These are phyloP conservation scores for Pseudoperonospora humuli DNA, from an alignment of 352 stramenopile species.

Conservation along the genomic window DNA sequence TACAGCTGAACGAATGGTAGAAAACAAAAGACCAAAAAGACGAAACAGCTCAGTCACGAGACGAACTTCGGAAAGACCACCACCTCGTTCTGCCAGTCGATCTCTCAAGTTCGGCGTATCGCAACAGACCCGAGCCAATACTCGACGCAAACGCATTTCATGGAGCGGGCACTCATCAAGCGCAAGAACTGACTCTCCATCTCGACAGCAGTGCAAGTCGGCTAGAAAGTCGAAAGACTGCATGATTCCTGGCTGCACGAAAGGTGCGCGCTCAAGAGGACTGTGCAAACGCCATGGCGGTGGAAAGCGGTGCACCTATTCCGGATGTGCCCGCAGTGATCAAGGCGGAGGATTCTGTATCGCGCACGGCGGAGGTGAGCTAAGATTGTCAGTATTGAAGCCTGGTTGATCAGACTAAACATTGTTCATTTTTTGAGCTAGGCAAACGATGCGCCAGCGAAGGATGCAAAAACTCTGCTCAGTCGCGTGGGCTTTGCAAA, in stretches of 20 bases:
- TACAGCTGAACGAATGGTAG: slow-evolving; percentile 1
- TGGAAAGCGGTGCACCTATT: slow-evolving; percentile 62
- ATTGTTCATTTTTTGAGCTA: slow-evolving; percentile 6
- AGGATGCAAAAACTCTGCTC: slow-evolving; percentile 73
- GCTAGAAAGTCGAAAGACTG: slow-evolving; percentile 65
- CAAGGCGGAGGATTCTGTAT: slow-evolving; percentile 84
- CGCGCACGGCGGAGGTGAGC: slow-evolving; percentile 57
- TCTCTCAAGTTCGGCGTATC: slow-evolving; percentile 23
- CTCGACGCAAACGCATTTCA: slow-evolving; percentile 29
- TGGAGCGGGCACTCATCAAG: slow-evolving; percentile 19
- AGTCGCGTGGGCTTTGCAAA: slow-evolving; percentile 80
- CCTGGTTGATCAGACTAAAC: neutral
- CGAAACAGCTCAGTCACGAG: slow-evolving; percentile 7
- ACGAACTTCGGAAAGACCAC: slow-evolving; percentile 1
- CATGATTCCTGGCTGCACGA: slow-evolving; percentile 53
- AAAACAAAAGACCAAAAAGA: slow-evolving; percentile 11
- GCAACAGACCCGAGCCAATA: neutral
- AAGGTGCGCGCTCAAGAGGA: slow-evolving; percentile 68
- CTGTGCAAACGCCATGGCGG: slow-evolving; percentile 83
- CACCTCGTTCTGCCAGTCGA: slow-evolving; percentile 16
- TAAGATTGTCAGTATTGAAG: neutral
- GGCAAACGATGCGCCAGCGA: slow-evolving; percentile 55
- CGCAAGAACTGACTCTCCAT: neutral
- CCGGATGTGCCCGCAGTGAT: slow-evolving; percentile 57
- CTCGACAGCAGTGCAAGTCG: slow-evolving; percentile 25